These are phyloP conservation scores for Penicillium lagena DNA, from an alignment of 495 filamentous ascomycete genomes.

Conservation along the genomic window DNA sequence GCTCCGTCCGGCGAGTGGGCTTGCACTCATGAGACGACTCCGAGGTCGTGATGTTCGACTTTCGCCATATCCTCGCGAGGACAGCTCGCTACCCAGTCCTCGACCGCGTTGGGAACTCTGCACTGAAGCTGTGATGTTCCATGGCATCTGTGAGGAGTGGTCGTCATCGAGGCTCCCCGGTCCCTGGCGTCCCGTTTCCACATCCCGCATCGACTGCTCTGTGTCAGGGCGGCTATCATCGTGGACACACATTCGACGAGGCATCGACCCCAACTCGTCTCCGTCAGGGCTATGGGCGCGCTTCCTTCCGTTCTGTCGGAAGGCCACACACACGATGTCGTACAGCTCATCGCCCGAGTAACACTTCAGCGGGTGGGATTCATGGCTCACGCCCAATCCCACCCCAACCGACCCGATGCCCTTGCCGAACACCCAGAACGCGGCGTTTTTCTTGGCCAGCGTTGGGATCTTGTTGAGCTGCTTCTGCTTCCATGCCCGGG, in stretches of 20 bases:
- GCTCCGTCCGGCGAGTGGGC: slow-evolving; percentile 54
- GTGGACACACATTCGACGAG: slow-evolving; percentile 39
- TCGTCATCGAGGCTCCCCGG: slow-evolving; percentile 50
- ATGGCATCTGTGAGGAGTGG: slow-evolving; percentile 58
- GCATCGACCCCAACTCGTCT: slow-evolving; percentile 13
- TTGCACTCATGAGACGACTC: slow-evolving; percentile 50
- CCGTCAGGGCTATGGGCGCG: slow-evolving; percentile 28
- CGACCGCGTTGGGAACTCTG: slow-evolving; percentile 48
- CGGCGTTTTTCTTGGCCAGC: slow-evolving; percentile 50
- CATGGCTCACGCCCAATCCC: slow-evolving; percentile 32
- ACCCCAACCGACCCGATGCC: slow-evolving; percentile 53
- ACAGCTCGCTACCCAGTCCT: slow-evolving; percentile 48
- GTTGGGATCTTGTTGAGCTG: slow-evolving; percentile 25
- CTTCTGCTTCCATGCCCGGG: slow-evolving; percentile 36
- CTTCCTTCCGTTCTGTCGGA: slow-evolving; percentile 25
- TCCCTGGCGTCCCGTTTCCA: slow-evolving; percentile 59
- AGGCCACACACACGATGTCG: slow-evolving; percentile 31
- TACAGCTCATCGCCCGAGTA: slow-evolving; percentile 53
- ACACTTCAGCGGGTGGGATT: slow-evolving; percentile 38
- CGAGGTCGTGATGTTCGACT: slow-evolving; percentile 12
- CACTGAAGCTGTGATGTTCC: slow-evolving; percentile 60
- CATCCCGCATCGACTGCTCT: slow-evolving; percentile 13
- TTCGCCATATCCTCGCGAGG: slow-evolving; percentile 36
- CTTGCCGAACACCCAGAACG: slow-evolving; percentile 43
- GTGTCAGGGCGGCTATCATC: slow-evolving; percentile 14